Conservation (phyloP, 805 yeast species). For the Saccharomycopsis microspora region DNA sequence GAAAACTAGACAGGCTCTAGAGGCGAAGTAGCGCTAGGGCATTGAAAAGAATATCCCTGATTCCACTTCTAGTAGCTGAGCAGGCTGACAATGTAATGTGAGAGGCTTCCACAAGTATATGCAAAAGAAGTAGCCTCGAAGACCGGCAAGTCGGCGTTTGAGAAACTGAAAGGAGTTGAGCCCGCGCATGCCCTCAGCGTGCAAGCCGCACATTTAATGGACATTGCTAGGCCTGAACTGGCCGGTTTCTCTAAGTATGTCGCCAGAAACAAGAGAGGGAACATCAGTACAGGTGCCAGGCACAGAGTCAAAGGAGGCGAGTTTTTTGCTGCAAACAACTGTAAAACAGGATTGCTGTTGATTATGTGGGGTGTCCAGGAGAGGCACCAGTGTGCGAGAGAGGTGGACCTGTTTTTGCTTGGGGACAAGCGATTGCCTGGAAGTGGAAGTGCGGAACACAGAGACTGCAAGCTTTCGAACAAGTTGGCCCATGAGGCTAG, state of each 20-base stretch:
- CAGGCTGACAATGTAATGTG: no score
- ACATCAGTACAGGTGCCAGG: slow-evolving; percentile 46
- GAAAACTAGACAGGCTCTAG: no score
- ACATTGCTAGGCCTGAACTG: slow-evolving; percentile 93
- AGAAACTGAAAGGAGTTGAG: no score
- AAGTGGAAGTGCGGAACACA: slow-evolving; percentile 82
- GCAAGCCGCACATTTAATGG: slow-evolving; percentile 38
- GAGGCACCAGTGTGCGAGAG: slow-evolving; percentile 97
- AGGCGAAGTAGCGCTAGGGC: no score
- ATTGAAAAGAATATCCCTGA: no score
- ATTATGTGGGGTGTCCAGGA: slow-evolving; percentile 99
- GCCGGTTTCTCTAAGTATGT: slow-evolving; percentile 44
- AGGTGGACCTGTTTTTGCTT: slow-evolving; percentile 73
- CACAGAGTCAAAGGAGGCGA: slow-evolving; percentile 63
- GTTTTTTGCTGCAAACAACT: slow-evolving; percentile 93
- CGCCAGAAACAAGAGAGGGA: slow-evolving; percentile 74
- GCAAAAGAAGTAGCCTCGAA: no score
- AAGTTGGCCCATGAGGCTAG: slow-evolving; percentile 22
- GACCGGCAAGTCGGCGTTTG: no score
- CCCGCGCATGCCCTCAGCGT: no score
- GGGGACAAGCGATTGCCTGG: slow-evolving; percentile 82
- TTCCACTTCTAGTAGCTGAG: no score
- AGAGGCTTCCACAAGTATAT: no score
- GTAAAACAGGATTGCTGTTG: slow-evolving; percentile 96
- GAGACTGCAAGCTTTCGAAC: slow-evolving; percentile 67